Evolutionary conservation across 306 rosid genomes (phyloP).

Genomic region (Myrica gale): DNA sequence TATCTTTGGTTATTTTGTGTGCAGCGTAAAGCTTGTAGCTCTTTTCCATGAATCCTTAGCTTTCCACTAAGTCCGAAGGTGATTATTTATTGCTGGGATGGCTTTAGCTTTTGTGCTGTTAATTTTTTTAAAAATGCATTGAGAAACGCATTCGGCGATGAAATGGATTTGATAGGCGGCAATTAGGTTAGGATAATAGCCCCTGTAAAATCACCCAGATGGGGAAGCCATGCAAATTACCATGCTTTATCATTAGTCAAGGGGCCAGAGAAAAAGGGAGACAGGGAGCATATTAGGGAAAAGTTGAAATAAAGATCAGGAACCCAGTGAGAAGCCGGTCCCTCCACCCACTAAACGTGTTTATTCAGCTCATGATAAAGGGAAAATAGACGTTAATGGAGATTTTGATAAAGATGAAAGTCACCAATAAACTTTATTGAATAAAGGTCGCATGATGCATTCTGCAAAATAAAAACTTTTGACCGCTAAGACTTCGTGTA

Average conservation of each 20-base stretch:
- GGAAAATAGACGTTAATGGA: conserved; percentile 33
- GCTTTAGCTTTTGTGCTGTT: too few species aligned
- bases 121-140: conserved; percentile 11
- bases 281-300: conserved; percentile 71
- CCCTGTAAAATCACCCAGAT: conserved; percentile 7
- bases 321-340: conserved; percentile 47
- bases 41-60: too few species aligned
- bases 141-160: conserved; percentile 34
- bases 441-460: conserved; percentile 18
- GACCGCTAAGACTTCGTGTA: conserved; percentile 26
- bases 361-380: conserved; percentile 39
- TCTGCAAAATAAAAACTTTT: conserved; percentile 30
- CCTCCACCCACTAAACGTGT: conserved; percentile 64
- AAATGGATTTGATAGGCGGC: conserved; percentile 27
- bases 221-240: conserved; percentile 28
- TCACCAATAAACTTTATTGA: too few species aligned
- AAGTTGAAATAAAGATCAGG: conserved; percentile 32
- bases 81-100: too few species aligned
- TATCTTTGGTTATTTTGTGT: too few species aligned
- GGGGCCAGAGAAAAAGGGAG: conserved; percentile 45
- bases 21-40: too few species aligned
- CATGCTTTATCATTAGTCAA: conserved; percentile 38
- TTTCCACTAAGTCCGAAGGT: too few species aligned
- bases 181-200: conserved; percentile 16
- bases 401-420: conserved; percentile 32